phyloP scores from a whole-genome alignment of 2,329 filamentous ascomycete species.

The Lachnellula occidentalis region DNA sequence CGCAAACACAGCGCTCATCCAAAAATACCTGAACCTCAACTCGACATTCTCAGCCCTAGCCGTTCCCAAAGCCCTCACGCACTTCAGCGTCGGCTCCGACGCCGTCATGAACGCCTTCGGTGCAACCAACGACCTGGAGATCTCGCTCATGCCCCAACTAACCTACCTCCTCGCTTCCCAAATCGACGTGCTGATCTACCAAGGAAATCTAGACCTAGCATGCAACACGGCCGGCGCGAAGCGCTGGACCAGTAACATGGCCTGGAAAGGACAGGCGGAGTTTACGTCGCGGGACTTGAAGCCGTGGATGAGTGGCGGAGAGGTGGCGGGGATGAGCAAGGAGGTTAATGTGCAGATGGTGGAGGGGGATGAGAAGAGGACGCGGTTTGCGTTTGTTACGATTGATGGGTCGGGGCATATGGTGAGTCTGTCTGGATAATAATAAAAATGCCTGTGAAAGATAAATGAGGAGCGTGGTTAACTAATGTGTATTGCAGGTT shows the following conservation, averaged over 20 bases:
- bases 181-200: conserved; percentile 63
- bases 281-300: conserved; percentile 32
- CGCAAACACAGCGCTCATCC: conserved; percentile 12
- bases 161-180: conserved; percentile 55
- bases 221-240: conserved; percentile 41
- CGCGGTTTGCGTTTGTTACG: conserved; percentile 23
- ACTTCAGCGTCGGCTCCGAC: conserved; percentile 45
- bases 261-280: conserved; percentile 40
- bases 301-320: conserved; percentile 16
- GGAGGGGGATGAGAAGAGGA: conserved; percentile 18
- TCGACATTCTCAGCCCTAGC: conserved; percentile 47
- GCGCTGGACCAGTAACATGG: conserved; percentile 36
- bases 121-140: conserved; percentile 51
- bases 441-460: neutral
- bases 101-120: conserved; percentile 41
- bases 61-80: conserved; percentile 42
- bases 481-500: conserved; percentile 6
- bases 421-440: conserved; percentile 21
- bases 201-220: conserved; percentile 57
- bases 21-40: conserved; percentile 20
- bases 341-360: conserved; percentile 20
- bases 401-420: conserved; percentile 39
- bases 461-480: neutral
- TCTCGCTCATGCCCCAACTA: conserved; percentile 52
- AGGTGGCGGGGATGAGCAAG: conserved; percentile 13